Conservation (phyloP, 2,329 filamentous ascomycete genomes). For the Xylaria sp. region DNA sequence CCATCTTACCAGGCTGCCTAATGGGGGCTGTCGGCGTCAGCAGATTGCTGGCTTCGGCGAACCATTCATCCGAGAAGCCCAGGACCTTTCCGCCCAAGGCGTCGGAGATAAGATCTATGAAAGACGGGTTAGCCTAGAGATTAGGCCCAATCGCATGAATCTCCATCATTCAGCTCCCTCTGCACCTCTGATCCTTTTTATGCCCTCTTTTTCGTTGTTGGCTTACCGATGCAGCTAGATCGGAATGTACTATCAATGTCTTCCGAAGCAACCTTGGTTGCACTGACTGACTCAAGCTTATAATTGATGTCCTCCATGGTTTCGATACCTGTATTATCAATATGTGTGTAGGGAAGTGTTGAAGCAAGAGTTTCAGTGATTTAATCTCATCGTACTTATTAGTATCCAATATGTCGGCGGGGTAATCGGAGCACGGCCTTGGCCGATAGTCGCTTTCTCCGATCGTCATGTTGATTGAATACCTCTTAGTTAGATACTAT, state of each 20-base stretch:
- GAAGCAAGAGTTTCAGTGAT: slow-evolving; percentile 5
- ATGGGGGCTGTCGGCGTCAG: slow-evolving; percentile 72
- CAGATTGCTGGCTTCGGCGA: slow-evolving; percentile 72
- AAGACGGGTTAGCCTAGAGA: slow-evolving; percentile 34
- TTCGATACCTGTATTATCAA: slow-evolving; percentile 9
- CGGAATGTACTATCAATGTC: slow-evolving; percentile 71
- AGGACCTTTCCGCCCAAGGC: slow-evolving; percentile 71
- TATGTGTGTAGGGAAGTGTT: not conserved
- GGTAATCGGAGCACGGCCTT: slow-evolving; percentile 44
- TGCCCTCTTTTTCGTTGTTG: slow-evolving; percentile 4
- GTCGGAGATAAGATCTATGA: slow-evolving; percentile 68
- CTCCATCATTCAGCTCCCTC: slow-evolving; percentile 14
- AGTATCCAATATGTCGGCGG: slow-evolving; percentile 26
- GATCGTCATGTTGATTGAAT: slow-evolving; percentile 10
- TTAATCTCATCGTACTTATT: slow-evolving; percentile 14
- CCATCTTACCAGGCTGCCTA: slow-evolving; percentile 72
- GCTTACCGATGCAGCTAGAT: slow-evolving; percentile 69
- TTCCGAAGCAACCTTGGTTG: slow-evolving; percentile 59
- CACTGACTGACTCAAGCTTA: slow-evolving; percentile 64
- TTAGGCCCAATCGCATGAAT: slow-evolving; percentile 1
- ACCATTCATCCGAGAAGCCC: slow-evolving; percentile 75
- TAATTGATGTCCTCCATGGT: slow-evolving; percentile 61
- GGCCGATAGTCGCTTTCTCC: slow-evolving; percentile 32
- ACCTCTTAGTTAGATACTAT: too few species aligned
- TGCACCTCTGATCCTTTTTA: not conserved